phyloP scores from a whole-genome alignment of 441 rosid species.

The Arabidopsis lyrata region DNA sequence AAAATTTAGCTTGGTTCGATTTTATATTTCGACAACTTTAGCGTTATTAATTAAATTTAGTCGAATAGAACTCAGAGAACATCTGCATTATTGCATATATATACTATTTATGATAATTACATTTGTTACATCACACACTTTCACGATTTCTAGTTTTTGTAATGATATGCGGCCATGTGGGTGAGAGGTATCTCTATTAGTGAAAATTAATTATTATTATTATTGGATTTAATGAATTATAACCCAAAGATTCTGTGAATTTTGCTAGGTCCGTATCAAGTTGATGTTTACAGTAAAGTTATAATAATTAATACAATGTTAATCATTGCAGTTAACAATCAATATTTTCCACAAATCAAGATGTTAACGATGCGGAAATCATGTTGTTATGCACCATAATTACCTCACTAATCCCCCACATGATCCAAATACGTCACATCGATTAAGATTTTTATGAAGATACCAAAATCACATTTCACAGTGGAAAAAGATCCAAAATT shows the following conservation, averaged over 20 bases:
- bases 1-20: background rate
- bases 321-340: conserved; percentile 56
- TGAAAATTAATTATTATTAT: conserved; percentile 26
- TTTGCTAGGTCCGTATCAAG: conserved; percentile 57
- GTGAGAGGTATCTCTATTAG: conserved; percentile 20
- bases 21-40: background rate
- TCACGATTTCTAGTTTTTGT: conserved; percentile 16
- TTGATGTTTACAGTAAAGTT: conserved; percentile 57
- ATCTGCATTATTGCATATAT: background rate
- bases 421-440: conserved; percentile 46
- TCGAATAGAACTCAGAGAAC: background rate
- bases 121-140: conserved; percentile 30
- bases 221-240: conserved; percentile 59
- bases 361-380: conserved; percentile 57
- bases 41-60: background rate
- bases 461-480: conserved; percentile 30
- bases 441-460: conserved; percentile 33
- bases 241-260: conserved; percentile 53
- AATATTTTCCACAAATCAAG: conserved; percentile 58
- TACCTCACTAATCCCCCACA: conserved; percentile 48
- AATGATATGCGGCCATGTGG: conserved; percentile 42
- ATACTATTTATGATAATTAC: conserved; percentile 6
- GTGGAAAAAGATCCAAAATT: conserved; percentile 14
- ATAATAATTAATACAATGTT: conserved; percentile 16
- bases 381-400: conserved; percentile 63